phyloP scores from a whole-genome alignment of 768 basidiomycete genomes.

The Russula compacta region DNA sequence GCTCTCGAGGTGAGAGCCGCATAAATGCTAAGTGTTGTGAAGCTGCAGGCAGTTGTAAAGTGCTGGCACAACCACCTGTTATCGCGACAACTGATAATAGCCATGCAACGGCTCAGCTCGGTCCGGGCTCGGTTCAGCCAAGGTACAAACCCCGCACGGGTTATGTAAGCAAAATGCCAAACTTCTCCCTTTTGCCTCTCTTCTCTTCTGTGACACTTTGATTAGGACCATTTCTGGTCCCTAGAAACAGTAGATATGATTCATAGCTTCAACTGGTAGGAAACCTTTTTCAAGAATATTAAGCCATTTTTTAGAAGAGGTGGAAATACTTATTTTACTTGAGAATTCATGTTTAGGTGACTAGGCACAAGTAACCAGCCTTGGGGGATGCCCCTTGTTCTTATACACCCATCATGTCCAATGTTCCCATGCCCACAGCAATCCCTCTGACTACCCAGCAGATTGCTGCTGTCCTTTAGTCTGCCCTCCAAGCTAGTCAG shows the following conservation, averaged over 20 bases:
- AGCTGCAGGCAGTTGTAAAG: neutral
- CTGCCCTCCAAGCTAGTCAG: no score
- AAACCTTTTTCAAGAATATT: neutral
- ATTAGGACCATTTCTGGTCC: neutral
- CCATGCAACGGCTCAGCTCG: no score
- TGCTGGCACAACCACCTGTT: no score
- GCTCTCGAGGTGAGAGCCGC: constrained; percentile 67
- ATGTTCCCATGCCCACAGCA: no score
- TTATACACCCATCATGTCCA: no score
- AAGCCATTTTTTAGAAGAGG: neutral
- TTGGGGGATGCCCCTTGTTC: no score
- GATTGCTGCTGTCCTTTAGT: no score
- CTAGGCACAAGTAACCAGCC: neutral
- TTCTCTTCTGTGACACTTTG: neutral
- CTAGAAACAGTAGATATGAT: neutral
- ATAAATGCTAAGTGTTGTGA: constrained; percentile 33
- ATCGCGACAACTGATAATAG: no score
- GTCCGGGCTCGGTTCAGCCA: no score
- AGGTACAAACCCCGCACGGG: neutral
- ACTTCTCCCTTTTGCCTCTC: neutral
- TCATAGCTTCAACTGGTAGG: neutral
- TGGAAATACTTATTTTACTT: neutral
- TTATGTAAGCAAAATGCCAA: neutral
- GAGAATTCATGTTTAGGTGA: neutral
- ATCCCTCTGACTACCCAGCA: no score